These are phyloP conservation scores for Plectosphaerella plurivora DNA, from an alignment of 2,329 filamentous ascomycete genomes.

Conservation along the genomic window DNA sequence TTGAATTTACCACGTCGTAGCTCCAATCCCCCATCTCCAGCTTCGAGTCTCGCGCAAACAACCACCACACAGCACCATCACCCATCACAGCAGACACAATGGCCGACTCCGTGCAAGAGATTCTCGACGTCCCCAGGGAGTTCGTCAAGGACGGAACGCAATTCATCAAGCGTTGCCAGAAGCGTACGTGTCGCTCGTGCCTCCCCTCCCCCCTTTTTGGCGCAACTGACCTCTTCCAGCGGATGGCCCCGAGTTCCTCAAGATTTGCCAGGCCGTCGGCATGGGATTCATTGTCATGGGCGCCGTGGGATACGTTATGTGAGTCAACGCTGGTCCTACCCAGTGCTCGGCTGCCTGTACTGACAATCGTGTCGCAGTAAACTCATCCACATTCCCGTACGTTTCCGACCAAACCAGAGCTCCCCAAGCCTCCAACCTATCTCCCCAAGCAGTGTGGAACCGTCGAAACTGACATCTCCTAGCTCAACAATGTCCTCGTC, in stretches of 20 bases:
- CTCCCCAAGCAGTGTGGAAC: neutral
- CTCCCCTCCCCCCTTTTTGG: neutral
- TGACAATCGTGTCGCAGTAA: neutral
- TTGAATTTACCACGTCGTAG: neutral
- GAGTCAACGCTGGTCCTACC: neutral
- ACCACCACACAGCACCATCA: neutral
- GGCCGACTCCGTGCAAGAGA: conserved; percentile 66
- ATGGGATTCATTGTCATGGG: conserved; percentile 69
- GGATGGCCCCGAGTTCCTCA: conserved; percentile 38
- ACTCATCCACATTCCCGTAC: neutral
- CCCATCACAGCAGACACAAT: conserved; percentile 31
- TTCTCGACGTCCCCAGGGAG: conserved; percentile 64
- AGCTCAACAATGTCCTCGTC: neutral
- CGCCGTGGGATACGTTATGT: conserved; percentile 45
- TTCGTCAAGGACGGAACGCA: conserved; percentile 60
- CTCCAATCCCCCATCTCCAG: neutral
- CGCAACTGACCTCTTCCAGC: conserved; percentile 5
- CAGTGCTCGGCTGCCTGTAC: neutral
- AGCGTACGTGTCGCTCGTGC: conserved; percentile 39
- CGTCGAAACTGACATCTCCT: neutral
- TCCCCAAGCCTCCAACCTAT: neutral
- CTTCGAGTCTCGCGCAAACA: neutral
- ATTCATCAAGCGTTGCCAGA: conserved; percentile 59
- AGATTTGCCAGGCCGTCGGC: conserved; percentile 55
- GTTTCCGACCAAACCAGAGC: neutral